Evolutionary conservation across 2,329 filamentous ascomycete genomes (phyloP).

Genomic region (Beauveria sp.): DNA sequence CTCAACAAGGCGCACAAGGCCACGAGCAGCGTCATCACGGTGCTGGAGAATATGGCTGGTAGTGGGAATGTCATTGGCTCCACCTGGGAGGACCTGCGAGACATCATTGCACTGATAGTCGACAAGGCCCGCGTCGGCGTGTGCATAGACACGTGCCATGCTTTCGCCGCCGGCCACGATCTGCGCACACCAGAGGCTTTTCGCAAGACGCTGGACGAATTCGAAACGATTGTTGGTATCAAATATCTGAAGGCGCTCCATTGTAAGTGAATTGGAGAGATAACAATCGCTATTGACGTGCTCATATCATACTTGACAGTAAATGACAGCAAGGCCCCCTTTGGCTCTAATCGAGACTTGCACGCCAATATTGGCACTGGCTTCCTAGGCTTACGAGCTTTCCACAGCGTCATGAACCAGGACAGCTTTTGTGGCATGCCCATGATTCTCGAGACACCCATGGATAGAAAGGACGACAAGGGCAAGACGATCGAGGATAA

Average conservation of each 20-base stretch:
- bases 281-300: background rate
- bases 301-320: conserved; percentile 33
- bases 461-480: conserved; percentile 59
- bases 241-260: conserved; percentile 80
- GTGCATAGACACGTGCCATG: conserved; percentile 94
- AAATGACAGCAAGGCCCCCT: conserved; percentile 91
- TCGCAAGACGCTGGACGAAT: conserved; percentile 62
- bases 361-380: conserved; percentile 96
- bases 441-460: conserved; percentile 95
- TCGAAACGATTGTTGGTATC: conserved; percentile 70
- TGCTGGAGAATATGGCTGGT: conserved; percentile 94
- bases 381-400: conserved; percentile 82
- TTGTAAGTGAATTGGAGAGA: conserved; percentile 21
- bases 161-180: conserved; percentile 92
- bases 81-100: conserved; percentile 75
- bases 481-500: conserved; percentile 70
- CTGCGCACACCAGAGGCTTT: conserved; percentile 69
- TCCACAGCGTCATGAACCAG: conserved; percentile 86
- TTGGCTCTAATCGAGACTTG: conserved; percentile 73
- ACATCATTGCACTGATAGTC: conserved; percentile 72
- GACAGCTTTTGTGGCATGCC: conserved; percentile 67
- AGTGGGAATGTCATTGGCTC: conserved; percentile 80
- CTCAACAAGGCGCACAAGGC: conserved; percentile 76
- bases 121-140: conserved; percentile 83
- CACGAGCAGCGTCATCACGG: conserved; percentile 67